These are phyloP conservation scores for Halenospora varia DNA, from an alignment of 495 filamentous ascomycete species.

Conservation along the genomic window DNA sequence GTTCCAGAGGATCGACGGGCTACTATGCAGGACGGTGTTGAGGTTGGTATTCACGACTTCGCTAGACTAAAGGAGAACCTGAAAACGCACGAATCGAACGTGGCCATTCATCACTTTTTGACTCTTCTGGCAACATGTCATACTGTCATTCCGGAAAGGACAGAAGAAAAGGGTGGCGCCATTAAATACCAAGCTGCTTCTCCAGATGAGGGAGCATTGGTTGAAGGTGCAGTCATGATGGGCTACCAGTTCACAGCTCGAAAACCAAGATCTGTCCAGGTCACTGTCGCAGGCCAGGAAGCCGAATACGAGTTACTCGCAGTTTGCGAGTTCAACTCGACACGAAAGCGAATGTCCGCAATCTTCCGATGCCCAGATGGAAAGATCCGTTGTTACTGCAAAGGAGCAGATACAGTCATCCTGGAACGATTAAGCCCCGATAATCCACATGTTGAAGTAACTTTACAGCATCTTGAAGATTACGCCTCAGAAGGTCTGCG, in stretches of 20 bases:
- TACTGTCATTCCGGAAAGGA: constrained; percentile 92
- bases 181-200: constrained; percentile 99
- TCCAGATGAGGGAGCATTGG: constrained; percentile 93
- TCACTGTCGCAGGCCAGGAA: constrained; percentile 65
- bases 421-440: constrained; percentile 71
- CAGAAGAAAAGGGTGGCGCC: constrained; percentile 64
- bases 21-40: constrained; percentile 62
- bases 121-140: constrained; percentile 88
- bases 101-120: constrained; percentile 85
- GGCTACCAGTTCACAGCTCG: constrained; percentile 90
- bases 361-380: constrained; percentile 97
- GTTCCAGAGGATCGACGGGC: constrained; percentile 88
- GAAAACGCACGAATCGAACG: constrained; percentile 60
- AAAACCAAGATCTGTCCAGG: constrained; percentile 80
- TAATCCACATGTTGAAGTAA: constrained; percentile 82
- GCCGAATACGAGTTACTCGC: constrained; percentile 88
- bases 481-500: constrained; percentile 96
- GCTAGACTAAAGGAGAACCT: constrained; percentile 70
- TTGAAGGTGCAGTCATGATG: constrained; percentile 81
- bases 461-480: constrained; percentile 91
- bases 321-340: constrained; percentile 98
- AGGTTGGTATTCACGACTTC: constrained; percentile 86
- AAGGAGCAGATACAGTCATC: constrained; percentile 98
- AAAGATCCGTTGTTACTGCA: constrained; percentile 88
- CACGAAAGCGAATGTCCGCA: constrained; percentile 95